Evolutionary conservation across 2,329 filamentous ascomycete species (phyloP), one percentile per base, ranked within the genome.

Genomic region (Dactylella cylindrospora): DNA sequence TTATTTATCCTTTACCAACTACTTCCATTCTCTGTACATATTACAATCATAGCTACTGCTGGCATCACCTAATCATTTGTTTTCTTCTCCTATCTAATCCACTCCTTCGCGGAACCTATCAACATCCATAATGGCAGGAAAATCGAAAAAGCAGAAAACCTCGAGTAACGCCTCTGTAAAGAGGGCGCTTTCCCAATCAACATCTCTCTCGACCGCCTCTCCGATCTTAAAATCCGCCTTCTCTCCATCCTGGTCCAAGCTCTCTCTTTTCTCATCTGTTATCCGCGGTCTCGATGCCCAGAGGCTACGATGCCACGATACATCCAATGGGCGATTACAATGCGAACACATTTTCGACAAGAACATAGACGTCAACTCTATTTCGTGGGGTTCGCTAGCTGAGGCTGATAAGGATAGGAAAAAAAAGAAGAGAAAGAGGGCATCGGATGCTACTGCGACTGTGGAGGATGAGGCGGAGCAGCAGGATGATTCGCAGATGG

Each of bases 251-350:
- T 72, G 74, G 53, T 76, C 76, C 43, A 76, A 78, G 71, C 73
- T 79, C 68, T 73, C 76, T 9, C 72, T 79, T 29, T 79, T 79
- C 69, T 77, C 77, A 15, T 79, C 77, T 12, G 75, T 78, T 51
- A 77, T 79, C 44, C 77, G 78, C 67, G 76, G 76, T 17, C 74
- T 79, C 26, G 77, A 78, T 70, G 74, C 74, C 39, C 76, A 79
- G 65, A 76, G 78, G 65, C 70, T 79, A 47, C 75, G 77, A 55
- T 76, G 79, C 46, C 77, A 79, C 69, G 76, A 79, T 65, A 76
- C 76, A 33, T 73, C 70, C 53, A 78, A 76, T 31, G 76, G 76
- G 40, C 74, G 75, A 29, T 71, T 79, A 65, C 75, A 75, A 55
- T 78, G 76, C 67, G 77, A 79, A 67, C 73, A 79, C 72, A 72